These are phyloP conservation scores for Macrotyloma uniflorum DNA, from an alignment of 306 rosid genomes.

Conservation along the genomic window DNA sequence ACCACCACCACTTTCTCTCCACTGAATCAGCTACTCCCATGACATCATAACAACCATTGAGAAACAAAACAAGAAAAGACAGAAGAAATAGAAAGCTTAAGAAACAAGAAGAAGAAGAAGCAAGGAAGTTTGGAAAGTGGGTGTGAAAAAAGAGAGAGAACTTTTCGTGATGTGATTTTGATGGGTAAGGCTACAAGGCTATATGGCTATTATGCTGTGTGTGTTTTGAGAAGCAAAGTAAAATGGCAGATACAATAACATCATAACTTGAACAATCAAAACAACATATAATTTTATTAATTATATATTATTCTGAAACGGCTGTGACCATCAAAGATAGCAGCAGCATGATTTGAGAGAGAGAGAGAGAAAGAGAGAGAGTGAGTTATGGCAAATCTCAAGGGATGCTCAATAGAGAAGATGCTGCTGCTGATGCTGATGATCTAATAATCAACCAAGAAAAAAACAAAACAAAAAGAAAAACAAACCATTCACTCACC, in stretches of 20 bases:
- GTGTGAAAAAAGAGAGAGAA: conserved; percentile 35
- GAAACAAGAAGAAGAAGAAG: background rate
- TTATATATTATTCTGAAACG: conserved; percentile 53
- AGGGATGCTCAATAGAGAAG: background rate
- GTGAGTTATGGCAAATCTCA: conserved; percentile 61
- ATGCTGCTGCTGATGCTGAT: background rate
- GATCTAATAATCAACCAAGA: background rate
- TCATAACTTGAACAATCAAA: background rate
- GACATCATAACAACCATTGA: conserved; percentile 28
- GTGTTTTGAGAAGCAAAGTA: background rate
- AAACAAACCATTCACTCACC: conserved; percentile 13
- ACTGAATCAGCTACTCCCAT: conserved; percentile 34
- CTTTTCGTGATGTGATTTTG: conserved; percentile 29
- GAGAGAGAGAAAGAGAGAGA: conserved; percentile 40
- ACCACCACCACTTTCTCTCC: background rate
- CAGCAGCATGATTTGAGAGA: conserved; percentile 61
- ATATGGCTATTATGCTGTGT: conserved; percentile 6
- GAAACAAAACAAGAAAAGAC: background rate
- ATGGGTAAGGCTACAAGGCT: conserved; percentile 5
- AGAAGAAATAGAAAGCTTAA: background rate
- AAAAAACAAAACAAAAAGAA: background rate
- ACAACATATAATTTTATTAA: conserved; percentile 18
- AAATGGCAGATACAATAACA: background rate
- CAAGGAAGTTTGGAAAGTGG: conserved; percentile 23
- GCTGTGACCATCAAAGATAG: conserved; percentile 45